These are phyloP conservation scores for Tieghemostelium lacteum DNA, from an alignment of 78 protist genomes.

Conservation along the genomic window DNA sequence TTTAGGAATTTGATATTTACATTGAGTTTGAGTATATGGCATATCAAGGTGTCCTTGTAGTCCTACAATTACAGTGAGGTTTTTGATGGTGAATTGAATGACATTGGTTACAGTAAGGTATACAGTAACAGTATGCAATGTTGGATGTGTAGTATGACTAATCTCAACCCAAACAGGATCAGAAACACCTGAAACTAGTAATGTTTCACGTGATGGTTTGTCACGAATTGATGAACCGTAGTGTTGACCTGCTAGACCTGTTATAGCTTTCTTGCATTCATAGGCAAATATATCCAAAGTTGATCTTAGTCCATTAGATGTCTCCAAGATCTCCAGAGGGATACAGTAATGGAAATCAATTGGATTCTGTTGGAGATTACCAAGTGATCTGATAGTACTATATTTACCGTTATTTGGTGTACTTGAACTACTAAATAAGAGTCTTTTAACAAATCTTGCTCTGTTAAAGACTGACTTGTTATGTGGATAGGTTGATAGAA, in stretches of 20 bases:
- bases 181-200: slow-evolving; percentile 21
- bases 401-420: slow-evolving; percentile 1
- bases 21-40: slow-evolving; percentile 69
- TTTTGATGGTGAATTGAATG: slow-evolving; percentile 41
- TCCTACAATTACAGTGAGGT: slow-evolving; percentile 22
- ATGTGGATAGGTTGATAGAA: slow-evolving; percentile 26
- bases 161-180: slow-evolving; percentile 74
- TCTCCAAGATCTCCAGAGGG: slow-evolving; percentile 37
- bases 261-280: slow-evolving; percentile 73
- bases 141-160: slow-evolving; percentile 50
- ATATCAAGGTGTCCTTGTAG: slow-evolving; percentile 56
- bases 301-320: slow-evolving; percentile 5
- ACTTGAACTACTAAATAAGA: neutral
- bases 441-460: slow-evolving; percentile 53
- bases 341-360: slow-evolving; percentile 62
- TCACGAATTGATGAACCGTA: slow-evolving; percentile 76
- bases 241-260: slow-evolving; percentile 60
- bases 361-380: neutral
- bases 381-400: slow-evolving; percentile 1
- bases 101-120: slow-evolving; percentile 42
- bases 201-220: slow-evolving; percentile 16
- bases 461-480: slow-evolving; percentile 33
- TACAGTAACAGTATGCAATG: slow-evolving; percentile 34
- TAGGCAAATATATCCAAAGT: slow-evolving; percentile 53
- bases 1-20: slow-evolving; percentile 39